Percentiles rank a stretch among this genome's conserved stretches.
These are phyloP conservation scores for Kockovaella imperatae DNA, from an alignment of 768 basidiomycete genomes.

Conservation along the genomic window DNA sequence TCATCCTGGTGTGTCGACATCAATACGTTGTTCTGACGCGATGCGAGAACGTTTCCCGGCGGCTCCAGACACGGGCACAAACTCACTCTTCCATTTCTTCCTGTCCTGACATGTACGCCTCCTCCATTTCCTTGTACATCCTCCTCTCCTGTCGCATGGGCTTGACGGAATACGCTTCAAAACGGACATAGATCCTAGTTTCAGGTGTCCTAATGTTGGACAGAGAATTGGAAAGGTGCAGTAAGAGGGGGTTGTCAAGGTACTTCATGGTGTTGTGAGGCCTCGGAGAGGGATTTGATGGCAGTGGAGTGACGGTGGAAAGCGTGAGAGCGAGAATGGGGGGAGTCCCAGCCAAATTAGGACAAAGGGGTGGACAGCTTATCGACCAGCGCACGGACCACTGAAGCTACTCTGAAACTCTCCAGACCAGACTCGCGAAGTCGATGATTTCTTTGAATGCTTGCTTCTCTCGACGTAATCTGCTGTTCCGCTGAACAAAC, in stretches of 20 bases:
- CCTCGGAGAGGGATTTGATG: neutral
- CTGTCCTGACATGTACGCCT: constrained; percentile 67
- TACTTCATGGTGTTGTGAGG: constrained; percentile 65
- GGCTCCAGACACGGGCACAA: neutral
- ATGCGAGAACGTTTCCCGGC: neutral
- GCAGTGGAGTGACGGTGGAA: neutral
- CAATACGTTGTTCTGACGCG: no score
- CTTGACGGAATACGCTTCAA: constrained; percentile 98
- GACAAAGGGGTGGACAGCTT: no score
- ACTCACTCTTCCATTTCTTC: constrained; percentile 47
- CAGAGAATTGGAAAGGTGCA: constrained; percentile 66
- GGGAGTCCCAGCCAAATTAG: neutral
- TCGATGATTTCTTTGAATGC: no score
- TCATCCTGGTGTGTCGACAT: constrained; percentile 48
- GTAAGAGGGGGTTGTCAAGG: constrained; percentile 65
- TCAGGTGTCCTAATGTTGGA: constrained; percentile 56
- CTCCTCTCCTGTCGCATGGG: constrained; percentile 94
- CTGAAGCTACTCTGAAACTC: no score
- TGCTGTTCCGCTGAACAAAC: no score
- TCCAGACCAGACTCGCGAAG: no score
- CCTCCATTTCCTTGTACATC: constrained; percentile 85
- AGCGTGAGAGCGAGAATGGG: neutral
- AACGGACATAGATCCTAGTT: constrained; percentile 78
- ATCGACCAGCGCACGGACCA: no score
- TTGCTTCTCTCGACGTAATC: no score